Conservation (phyloP, 2,329 filamentous ascomycete species). For the Ceratocystis lukuohia region DNA sequence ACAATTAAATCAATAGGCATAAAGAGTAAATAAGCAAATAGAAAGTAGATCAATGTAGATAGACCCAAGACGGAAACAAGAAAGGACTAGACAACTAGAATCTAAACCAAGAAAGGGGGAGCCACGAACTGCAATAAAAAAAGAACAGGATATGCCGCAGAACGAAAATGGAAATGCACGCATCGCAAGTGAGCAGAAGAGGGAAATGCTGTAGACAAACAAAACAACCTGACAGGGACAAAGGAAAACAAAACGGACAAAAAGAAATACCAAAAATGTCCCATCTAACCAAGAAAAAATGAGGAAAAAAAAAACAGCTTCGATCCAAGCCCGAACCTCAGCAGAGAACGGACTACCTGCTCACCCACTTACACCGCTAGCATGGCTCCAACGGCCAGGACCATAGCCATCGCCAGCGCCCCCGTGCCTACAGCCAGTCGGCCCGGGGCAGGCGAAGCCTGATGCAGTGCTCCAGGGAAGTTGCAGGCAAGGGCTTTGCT, state of each 20-base stretch:
- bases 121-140: neutral
- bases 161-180: neutral
- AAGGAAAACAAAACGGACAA: neutral
- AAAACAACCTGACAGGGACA: neutral
- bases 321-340: neutral
- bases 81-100: neutral
- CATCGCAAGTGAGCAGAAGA: neutral
- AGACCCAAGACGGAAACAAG: neutral
- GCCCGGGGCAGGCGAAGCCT: slow-evolving; percentile 7
- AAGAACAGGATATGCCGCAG: neutral
- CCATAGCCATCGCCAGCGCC: neutral
- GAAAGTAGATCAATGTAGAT: too few relatives aligned
- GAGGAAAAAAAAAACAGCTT: neutral
- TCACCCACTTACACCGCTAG: neutral
- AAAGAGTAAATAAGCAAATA: neutral
- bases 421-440: neutral
- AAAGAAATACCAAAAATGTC: neutral
- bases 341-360: neutral
- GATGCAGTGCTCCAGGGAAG: slow-evolving; percentile 21
- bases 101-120: neutral
- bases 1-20: neutral
- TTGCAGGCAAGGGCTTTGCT: slow-evolving; percentile 27
- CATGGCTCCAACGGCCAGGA: neutral
- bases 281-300: neutral
- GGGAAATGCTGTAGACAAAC: slow-evolving; percentile 1